These are phyloP conservation scores for Mycena epipterygia DNA, from an alignment of 768 basidiomycete genomes.

Conservation along the genomic window DNA sequence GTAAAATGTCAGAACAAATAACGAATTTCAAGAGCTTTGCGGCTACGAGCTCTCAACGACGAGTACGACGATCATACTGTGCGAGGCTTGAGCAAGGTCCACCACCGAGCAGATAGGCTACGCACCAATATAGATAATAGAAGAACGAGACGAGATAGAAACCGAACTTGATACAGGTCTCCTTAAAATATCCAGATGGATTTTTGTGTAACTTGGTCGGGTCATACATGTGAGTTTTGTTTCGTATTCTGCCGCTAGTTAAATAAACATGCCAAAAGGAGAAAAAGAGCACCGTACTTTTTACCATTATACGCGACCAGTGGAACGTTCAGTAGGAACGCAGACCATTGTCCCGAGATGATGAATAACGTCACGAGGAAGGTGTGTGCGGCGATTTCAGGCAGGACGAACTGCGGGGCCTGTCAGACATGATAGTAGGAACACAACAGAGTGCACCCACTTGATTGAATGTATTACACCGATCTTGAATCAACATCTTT, in stretches of 20 bases:
- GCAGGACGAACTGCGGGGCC: constrained; percentile 86
- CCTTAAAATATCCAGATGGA: constrained; percentile 93
- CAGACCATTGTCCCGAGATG: constrained; percentile 95
- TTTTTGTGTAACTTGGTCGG: constrained; percentile 99
- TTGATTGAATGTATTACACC: constrained; percentile 99
- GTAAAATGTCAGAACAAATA: constrained; percentile 10
- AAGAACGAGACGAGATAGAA: constrained; percentile 94
- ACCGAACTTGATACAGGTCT: constrained; percentile 94
- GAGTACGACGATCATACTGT: constrained; percentile 88
- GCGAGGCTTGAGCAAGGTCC: not conserved
- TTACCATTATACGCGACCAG: constrained; percentile 92
- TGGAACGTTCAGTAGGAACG: constrained; percentile 91
- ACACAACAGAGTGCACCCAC: constrained; percentile 57
- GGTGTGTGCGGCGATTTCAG: constrained; percentile 96
- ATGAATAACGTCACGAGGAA: constrained; percentile 93
- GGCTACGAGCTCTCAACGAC: constrained; percentile 81
- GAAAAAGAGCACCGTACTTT: constrained; percentile 74
- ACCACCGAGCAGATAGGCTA: constrained; percentile 26
- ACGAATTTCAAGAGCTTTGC: constrained; percentile 32
- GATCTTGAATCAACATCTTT: too few relatives aligned
- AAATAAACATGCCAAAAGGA: constrained; percentile 1
- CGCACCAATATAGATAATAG: constrained; percentile 92
- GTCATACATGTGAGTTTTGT: constrained; percentile 98
- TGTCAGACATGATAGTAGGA: constrained; percentile 5
- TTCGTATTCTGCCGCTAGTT: constrained; percentile 76